These are phyloP conservation scores for Jamesozyma lodderae DNA, from an alignment of 805 yeast genomes.

Conservation along the genomic window DNA sequence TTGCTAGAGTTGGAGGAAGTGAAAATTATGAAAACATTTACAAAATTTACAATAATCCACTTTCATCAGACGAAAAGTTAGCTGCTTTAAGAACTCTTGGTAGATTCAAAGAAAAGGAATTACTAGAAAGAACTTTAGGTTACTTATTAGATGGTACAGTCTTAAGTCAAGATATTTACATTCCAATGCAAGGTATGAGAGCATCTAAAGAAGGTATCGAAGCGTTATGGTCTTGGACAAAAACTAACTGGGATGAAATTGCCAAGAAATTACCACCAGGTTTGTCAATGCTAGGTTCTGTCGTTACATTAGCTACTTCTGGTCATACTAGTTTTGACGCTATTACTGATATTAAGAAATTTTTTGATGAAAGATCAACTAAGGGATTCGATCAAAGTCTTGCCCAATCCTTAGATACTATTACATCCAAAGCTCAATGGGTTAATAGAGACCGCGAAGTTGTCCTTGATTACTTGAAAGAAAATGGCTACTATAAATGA, in stretches of 20 bases:
- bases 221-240: slow-evolving; percentile 66
- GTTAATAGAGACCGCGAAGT: slow-evolving; percentile 44
- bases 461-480: slow-evolving; percentile 42
- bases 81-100: slow-evolving; percentile 67
- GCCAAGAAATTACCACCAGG: slow-evolving; percentile 68
- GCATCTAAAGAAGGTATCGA: slow-evolving; percentile 55
- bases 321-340: slow-evolving; percentile 52
- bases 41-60: slow-evolving; percentile 51
- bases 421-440: slow-evolving; percentile 51
- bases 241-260: slow-evolving; percentile 63
- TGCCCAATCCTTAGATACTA: slow-evolving; percentile 55
- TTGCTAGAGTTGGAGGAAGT: slow-evolving; percentile 52
- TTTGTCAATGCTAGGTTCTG: slow-evolving; percentile 66
- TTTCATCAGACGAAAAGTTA: slow-evolving; percentile 54
- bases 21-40: slow-evolving; percentile 55
- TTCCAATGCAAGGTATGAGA: slow-evolving; percentile 69
- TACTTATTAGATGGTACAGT: slow-evolving; percentile 49
- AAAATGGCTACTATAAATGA: slow-evolving; percentile 8
- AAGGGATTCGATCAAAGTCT: slow-evolving; percentile 57
- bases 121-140: slow-evolving; percentile 48
- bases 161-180: slow-evolving; percentile 65
- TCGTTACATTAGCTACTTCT: slow-evolving; percentile 53
- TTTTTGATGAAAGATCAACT: slow-evolving; percentile 47
- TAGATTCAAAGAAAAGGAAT: slow-evolving; percentile 41
- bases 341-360: slow-evolving; percentile 40